Conservation (phyloP, 495 filamentous ascomycete genomes). For the Xylaria sp. region DNA sequence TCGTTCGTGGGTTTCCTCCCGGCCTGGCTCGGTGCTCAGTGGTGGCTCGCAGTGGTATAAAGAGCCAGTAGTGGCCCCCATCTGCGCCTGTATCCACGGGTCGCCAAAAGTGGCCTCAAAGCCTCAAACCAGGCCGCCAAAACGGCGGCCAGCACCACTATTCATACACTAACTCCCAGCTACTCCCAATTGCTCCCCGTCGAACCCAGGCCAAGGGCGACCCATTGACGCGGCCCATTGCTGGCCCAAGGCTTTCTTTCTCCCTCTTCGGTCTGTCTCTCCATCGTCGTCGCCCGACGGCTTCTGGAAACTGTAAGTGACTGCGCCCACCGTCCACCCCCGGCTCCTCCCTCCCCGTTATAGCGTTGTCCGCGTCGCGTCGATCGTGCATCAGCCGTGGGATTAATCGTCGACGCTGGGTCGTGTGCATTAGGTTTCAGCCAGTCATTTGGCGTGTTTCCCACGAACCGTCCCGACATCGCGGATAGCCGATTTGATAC, state of each 20-base stretch:
- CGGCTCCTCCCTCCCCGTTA: neutral
- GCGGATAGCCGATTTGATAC: constrained; percentile 25
- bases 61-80: constrained; percentile 35
- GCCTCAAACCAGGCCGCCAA: constrained; percentile 39
- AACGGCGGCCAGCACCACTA: constrained; percentile 37
- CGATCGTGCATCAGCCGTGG: neutral
- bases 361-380: neutral
- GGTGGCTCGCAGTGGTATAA: constrained; percentile 34
- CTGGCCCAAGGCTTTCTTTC: constrained; percentile 30
- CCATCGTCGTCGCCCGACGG: constrained; percentile 9
- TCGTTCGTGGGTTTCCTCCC: neutral
- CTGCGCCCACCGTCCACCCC: constrained; percentile 32
- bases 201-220: too few relatives aligned
- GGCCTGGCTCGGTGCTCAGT: neutral
- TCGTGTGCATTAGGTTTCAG: constrained; percentile 26
- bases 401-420: neutral
- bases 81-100: constrained; percentile 19
- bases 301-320: constrained; percentile 37
- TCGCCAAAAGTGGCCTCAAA: constrained; percentile 38
- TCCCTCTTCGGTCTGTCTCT: constrained; percentile 24
- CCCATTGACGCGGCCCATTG: constrained; percentile 36
- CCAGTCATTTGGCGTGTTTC: constrained; percentile 25
- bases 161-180: constrained; percentile 20
- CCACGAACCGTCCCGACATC: constrained; percentile 33
- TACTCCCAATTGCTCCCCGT: too few relatives aligned